phyloP scores from a whole-genome alignment of 257 asterid genomes.

The Lithospermum erythrorhizon region DNA sequence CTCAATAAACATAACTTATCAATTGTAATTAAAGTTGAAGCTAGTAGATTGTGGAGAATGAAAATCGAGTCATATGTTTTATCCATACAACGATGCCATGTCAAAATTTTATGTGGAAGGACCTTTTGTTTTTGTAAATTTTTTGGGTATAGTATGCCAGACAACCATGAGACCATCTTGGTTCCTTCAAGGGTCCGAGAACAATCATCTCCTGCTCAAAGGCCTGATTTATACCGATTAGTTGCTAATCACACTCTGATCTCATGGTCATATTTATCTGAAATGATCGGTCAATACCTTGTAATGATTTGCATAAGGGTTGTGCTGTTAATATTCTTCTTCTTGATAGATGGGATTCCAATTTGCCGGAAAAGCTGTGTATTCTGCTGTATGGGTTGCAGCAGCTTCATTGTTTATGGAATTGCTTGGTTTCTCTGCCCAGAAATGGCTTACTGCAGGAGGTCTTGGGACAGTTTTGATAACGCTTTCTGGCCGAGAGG shows the following conservation, averaged over 20 bases:
- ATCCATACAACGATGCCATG: too few species aligned
- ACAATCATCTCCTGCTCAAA: too few species aligned
- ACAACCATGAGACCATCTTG: too few species aligned
- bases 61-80: too few species aligned
- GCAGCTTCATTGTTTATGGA: conserved; percentile 94
- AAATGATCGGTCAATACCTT: too few species aligned
- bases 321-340: background rate
- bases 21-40: background rate
- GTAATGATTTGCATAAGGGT: background rate
- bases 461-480: conserved; percentile 97
- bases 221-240: too few species aligned
- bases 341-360: conserved; percentile 76
- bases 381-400: conserved; percentile 95
- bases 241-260: too few species aligned
- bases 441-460: conserved; percentile 97
- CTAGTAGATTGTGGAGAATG: background rate
- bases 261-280: too few species aligned
- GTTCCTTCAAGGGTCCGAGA: too few species aligned
- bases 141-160: too few species aligned
- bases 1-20: background rate
- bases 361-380: conserved; percentile 85
- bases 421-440: conserved; percentile 94
- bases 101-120: too few species aligned
- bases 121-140: too few species aligned
- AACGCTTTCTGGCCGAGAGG: conserved; percentile 99